Evolutionary conservation across 2,329 filamentous ascomycete genomes (phyloP).

Genomic region (Fusarium sp.): DNA sequence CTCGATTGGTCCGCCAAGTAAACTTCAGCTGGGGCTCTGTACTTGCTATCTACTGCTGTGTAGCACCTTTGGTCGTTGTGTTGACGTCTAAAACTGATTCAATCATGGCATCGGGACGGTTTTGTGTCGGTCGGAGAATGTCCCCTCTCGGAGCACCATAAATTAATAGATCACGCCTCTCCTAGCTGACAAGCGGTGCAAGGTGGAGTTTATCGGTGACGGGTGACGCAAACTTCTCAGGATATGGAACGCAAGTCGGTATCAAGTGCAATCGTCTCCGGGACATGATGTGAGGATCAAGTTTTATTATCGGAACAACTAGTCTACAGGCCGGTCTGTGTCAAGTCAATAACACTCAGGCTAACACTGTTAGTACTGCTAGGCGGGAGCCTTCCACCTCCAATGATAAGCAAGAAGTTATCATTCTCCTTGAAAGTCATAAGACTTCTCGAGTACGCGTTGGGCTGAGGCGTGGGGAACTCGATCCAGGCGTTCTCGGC

Average conservation of each 20-base stretch:
- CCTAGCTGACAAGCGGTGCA: too few species aligned
- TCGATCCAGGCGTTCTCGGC: slow-evolving; percentile 50
- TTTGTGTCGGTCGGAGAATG: too few species aligned
- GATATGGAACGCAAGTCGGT: too few species aligned
- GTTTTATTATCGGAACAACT: too few species aligned
- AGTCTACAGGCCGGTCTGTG: slow-evolving; percentile 19
- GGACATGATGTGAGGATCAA: neutral
- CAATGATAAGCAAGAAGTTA: slow-evolving; percentile 53
- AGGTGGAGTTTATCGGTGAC: too few species aligned
- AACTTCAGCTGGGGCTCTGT: neutral
- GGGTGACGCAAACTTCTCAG: too few species aligned
- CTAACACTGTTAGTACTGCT: slow-evolving; percentile 56
- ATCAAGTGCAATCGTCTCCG: too few species aligned
- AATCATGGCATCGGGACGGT: too few species aligned
- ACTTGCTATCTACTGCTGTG: slow-evolving; percentile 14
- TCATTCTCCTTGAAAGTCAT: slow-evolving; percentile 49
- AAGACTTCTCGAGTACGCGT: slow-evolving; percentile 51
- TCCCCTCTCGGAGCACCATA: too few species aligned
- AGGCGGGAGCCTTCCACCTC: slow-evolving; percentile 56
- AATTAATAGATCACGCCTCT: too few species aligned
- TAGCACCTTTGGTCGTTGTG: neutral
- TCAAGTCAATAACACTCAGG: slow-evolving; percentile 47
- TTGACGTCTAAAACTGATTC: neutral
- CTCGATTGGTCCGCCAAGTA: neutral
- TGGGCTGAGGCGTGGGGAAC: slow-evolving; percentile 48